Evolutionary conservation across 495 filamentous ascomycete species (phyloP).

Genomic region (Penicillium diatomitis): DNA sequence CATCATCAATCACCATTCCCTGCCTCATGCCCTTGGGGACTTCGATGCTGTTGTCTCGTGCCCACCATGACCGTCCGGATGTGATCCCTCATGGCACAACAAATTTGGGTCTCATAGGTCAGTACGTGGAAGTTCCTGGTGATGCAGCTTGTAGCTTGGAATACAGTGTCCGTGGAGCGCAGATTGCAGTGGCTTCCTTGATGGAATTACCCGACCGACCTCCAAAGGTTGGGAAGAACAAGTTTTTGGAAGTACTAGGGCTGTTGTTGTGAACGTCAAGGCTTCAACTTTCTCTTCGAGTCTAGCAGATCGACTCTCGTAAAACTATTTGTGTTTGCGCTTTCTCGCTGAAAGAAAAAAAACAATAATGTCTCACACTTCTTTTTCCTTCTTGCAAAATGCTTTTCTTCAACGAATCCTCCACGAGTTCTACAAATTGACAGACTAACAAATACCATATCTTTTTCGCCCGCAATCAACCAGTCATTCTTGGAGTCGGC

Average conservation of each 20-base stretch:
- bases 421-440: no score
- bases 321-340: no score
- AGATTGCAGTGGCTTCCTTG: constrained; percentile 28
- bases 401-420: no score
- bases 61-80: constrained; percentile 21
- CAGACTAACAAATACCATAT: no score
- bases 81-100: constrained; percentile 26
- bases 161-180: constrained; percentile 34
- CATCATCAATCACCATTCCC: constrained; percentile 22
- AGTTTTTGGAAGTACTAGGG: neutral
- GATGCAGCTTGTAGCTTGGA: constrained; percentile 34
- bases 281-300: neutral
- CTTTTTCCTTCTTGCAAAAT: no score
- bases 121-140: constrained; percentile 34
- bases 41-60: constrained; percentile 22
- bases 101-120: constrained; percentile 34
- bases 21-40: constrained; percentile 23
- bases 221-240: neutral
- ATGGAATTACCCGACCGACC: constrained; percentile 8
- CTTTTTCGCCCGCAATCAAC: no score
- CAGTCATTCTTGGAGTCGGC: no score
- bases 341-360: no score
- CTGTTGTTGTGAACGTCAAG: neutral
- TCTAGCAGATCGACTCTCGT: no score
- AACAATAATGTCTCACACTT: no score